A percentile compares a stretch with the other conserved stretches of the same genome.
Conservation (phyloP, 2,329 filamentous ascomycete species). For the Ceratocystis destructans region DNA sequence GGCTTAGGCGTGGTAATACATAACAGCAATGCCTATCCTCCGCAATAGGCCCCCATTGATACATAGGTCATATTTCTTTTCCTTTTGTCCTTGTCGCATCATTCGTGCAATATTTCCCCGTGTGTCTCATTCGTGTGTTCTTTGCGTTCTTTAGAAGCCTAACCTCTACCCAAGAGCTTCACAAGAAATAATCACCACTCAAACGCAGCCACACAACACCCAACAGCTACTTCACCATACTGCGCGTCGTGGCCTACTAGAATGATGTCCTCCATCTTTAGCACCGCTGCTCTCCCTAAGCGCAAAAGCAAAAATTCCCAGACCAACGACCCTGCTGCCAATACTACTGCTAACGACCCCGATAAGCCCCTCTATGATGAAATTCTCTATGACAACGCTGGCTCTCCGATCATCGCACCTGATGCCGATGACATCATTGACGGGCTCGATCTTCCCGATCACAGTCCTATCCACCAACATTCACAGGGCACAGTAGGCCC, state of each 20-base stretch:
- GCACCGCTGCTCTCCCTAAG: slow-evolving; percentile 9
- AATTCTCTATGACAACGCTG: neutral
- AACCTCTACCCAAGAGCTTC: neutral
- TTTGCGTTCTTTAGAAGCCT: no score
- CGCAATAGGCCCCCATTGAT: neutral
- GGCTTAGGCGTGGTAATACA: neutral
- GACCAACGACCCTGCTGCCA: neutral
- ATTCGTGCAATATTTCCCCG: no score
- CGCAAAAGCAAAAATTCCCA: slow-evolving; percentile 5
- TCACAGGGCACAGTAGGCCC: neutral
- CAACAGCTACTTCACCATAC: neutral
- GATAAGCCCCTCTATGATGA: neutral
- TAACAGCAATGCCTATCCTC: neutral
- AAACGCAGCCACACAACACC: neutral
- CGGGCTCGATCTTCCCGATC: slow-evolving; percentile 12
- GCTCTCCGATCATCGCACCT: slow-evolving; percentile 13
- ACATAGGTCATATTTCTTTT: neutral
- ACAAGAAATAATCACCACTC: neutral
- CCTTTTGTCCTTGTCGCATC: neutral
- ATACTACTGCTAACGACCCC: neutral
- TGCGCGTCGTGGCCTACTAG: neutral
- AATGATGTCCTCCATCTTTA: slow-evolving; percentile 17
- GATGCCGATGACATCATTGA: slow-evolving; percentile 18
- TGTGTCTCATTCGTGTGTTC: no score
- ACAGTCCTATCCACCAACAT: neutral